These are phyloP conservation scores for Rauvolfia tetraphylla DNA, from an alignment of 257 asterid genomes.

Conservation along the genomic window DNA sequence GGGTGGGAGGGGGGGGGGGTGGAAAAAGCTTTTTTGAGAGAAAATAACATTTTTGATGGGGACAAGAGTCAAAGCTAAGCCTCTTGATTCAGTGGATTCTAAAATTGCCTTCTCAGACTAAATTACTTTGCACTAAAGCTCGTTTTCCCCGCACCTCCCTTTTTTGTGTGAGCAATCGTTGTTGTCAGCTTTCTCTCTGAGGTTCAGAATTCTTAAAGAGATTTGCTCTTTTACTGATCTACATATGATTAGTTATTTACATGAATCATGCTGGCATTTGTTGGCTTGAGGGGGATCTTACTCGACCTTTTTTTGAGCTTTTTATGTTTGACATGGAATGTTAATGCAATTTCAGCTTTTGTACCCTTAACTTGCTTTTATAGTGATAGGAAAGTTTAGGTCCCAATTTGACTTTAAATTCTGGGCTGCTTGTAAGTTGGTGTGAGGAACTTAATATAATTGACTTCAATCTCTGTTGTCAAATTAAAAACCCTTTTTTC, in stretches of 20 bases:
- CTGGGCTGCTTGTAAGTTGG: neutral
- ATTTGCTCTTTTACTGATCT: neutral
- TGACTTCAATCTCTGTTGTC: neutral
- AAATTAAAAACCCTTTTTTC: neutral
- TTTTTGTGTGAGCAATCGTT: neutral
- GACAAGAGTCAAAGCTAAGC: neutral
- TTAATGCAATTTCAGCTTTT: neutral
- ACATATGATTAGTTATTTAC: neutral
- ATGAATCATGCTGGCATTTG: neutral
- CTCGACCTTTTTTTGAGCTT: neutral
- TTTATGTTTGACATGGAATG: neutral
- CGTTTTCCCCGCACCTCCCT: neutral
- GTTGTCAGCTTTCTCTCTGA: neutral
- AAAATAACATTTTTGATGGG: neutral
- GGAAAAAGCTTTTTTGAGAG: neutral
- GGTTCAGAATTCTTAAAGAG: neutral
- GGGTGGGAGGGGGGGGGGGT: no score
- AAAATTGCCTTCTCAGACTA: neutral
- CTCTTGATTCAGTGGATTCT: neutral
- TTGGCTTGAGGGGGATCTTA: neutral
- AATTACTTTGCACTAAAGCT: neutral
- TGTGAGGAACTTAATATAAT: neutral
- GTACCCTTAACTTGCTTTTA: neutral
- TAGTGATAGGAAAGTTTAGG: neutral
- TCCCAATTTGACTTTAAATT: neutral